Base-by-base conservation (phyloP, 176 grass and related monocot genomes). In the Chrysopogon serrulatus region DNA sequence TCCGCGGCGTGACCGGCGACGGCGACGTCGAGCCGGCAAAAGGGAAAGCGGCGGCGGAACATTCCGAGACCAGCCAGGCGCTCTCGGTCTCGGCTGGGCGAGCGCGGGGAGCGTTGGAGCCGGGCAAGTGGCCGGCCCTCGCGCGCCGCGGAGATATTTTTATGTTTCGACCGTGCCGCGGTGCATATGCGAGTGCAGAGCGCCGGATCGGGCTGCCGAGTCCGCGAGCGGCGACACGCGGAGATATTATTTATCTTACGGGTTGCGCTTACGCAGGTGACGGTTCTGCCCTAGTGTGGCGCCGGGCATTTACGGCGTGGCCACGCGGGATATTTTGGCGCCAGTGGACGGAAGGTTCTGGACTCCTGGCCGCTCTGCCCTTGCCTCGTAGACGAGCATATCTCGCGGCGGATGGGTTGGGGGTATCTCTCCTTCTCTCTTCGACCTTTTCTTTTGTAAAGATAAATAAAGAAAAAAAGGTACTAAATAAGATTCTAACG, bases 61-160 rank as follows among this genome's bases (percentile, higher is more conserved):
- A 54, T 81, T 81, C 44, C 23, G 15, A 76, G 44, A 41, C 49
- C 17, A 51, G 47, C 17, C n/a, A n/a, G n/a, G n/a, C n/a, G n/a
- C n/a, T n/a, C 11, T 23, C 11, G 0, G 26, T 16, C 2, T 1
- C 37, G 1, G 2, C 0, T 39, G 6, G 0, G 24, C 5, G 4
- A n/a, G 2, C 37, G 1, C 0, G 0, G 15, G 57, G 21, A 57
- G 60, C 57, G 37, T n/a, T 78, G 76, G 76, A 56, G 9, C 8
- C 1, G 0, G 0, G n/a, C 35, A 3, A 77, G 10, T 39, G 48
- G 73, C 2, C 51, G 40, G 61, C 6, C 27, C 10, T 44, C 27
- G 1, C 61, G 8, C 28, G 57, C 61, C 0, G 62, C 44, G 45
- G 65, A 71, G 79, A 82, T 82, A 82, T 82, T 80, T 82, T 82